A percentile compares a stretch with the other conserved stretches of the same genome.
Evolutionary conservation across 75 land plant genomes (phyloP).

Genomic region (Azolla pinnata): DNA sequence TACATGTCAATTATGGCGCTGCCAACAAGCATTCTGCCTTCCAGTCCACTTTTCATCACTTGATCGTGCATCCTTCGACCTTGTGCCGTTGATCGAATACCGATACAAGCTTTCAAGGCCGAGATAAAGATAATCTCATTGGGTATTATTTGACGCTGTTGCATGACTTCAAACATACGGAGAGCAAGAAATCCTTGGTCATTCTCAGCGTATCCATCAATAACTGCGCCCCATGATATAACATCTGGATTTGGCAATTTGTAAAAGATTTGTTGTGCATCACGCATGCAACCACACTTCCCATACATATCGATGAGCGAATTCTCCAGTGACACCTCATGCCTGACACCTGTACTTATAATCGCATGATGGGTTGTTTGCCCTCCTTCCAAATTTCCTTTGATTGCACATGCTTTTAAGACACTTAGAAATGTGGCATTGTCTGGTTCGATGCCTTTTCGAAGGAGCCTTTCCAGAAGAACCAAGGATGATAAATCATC

Average conservation of each 20-base stretch:
- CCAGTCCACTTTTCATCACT: constrained; percentile 19
- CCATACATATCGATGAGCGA: constrained; percentile 15
- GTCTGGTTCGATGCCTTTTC: constrained; percentile 4
- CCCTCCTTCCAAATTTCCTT: constrained; percentile 7
- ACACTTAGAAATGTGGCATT: constrained; percentile 5
- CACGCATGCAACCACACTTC: constrained; percentile 7
- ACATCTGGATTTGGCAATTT: constrained; percentile 7
- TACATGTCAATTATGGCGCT: constrained; percentile 34
- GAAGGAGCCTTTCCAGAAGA: constrained; percentile 7
- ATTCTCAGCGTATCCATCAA: constrained; percentile 11
- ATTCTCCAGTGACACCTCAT: constrained; percentile 5
- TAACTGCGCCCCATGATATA: constrained; percentile 8
- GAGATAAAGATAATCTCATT: constrained; percentile 11
- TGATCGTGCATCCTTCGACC: constrained; percentile 19
- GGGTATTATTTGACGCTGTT: constrained; percentile 3
- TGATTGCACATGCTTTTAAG: constrained; percentile 11
- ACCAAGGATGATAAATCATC: neutral
- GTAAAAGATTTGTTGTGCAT: constrained; percentile 10
- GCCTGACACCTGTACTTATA: constrained; percentile 1
- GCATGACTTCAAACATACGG: constrained; percentile 10
- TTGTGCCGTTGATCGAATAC: constrained; percentile 7
- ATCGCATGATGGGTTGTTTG: constrained; percentile 1
- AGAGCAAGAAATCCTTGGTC: constrained; percentile 4
- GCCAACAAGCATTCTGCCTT: constrained; percentile 14
- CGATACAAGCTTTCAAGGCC: constrained; percentile 8